Base-by-base conservation (phyloP, 2,329 filamentous ascomycete species). In the Neophaeococcomyces aloes region DNA sequence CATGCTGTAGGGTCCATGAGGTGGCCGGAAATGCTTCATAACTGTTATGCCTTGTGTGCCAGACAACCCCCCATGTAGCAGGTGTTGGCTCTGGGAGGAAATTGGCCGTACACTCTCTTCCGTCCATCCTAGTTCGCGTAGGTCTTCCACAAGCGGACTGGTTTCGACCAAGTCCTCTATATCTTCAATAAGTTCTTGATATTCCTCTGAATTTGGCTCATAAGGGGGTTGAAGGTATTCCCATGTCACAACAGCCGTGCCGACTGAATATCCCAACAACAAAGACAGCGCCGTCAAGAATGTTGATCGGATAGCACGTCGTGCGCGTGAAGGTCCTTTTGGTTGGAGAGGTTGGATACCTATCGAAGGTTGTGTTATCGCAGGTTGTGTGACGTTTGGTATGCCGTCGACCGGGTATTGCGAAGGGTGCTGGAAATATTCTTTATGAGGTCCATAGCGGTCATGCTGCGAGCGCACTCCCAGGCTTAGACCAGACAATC, bases 1-100 rank as follows among this genome's bases (percentile, higher is more conserved):
- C 38, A 70, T 74, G 8, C 80, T 64, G 27, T 78, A 60, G 53
- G 77, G 74, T 51, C 76, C 70, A 5, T 77, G 75, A 23, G 65
- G 56, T 57, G 83, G 76, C 67, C 72, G 76, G 57, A 84, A 87
- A 1, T 82, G 63, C 60, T 67, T 66, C 36, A 66, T 48, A 8
- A 37, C 48, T 18, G 59, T 61, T 32, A 67, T 42, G 13, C 62
- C 65, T 42, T 61, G 57, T 46, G 60, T 63, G 15, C 66, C 66
- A 37, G 56, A 54, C 43, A 69, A 48, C 8, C 61, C 56, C 3
- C 65, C 65, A 37, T 59, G 61, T 4, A 65, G 65, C 40, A 69
- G 51, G 35, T 55, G 42, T 15, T 44, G 25, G n/a, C 51, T 50
- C 25, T 25, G 31, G 6, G 43, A 29, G 2, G 23, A 27, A 10